A percentile compares a stretch with the other conserved stretches of the same genome.
These are phyloP conservation scores for Dalbergia oliveri DNA, from an alignment of 306 rosid species.

Conservation along the genomic window DNA sequence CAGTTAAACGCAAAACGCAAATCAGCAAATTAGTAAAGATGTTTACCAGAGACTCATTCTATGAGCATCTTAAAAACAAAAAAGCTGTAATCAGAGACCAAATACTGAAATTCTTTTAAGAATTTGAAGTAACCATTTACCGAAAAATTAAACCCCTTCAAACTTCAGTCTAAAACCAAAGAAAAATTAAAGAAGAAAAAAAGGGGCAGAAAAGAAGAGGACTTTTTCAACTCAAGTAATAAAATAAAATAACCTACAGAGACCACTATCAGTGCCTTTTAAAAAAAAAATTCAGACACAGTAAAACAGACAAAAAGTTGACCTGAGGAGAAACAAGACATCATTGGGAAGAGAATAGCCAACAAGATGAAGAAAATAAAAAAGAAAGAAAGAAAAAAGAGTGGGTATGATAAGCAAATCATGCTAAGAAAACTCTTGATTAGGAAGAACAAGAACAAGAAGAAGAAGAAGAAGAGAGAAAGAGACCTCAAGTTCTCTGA, in stretches of 20 bases:
- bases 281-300: conserved; percentile 20
- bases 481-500: conserved; percentile 93
- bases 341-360: conserved; percentile 56
- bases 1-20: conserved; percentile 26
- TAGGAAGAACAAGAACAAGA: conserved; percentile 21
- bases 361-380: conserved; percentile 30
- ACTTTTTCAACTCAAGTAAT: conserved; percentile 39
- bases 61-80: neutral
- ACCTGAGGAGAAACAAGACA: conserved; percentile 43
- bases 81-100: neutral
- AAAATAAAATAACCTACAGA: conserved; percentile 48
- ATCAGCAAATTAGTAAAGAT: conserved; percentile 30
- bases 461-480: conserved; percentile 38
- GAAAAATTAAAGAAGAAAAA: neutral
- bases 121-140: conserved; percentile 24
- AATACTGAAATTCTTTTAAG: neutral
- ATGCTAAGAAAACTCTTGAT: conserved; percentile 35
- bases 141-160: conserved; percentile 15
- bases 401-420: conserved; percentile 33
- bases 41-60: conserved; percentile 2
- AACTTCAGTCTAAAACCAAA: neutral
- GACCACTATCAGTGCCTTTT: conserved; percentile 40
- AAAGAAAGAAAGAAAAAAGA: conserved; percentile 18
- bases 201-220: conserved; percentile 1
- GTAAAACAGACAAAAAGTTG: conserved; percentile 52